Evolutionary conservation across 2,329 filamentous ascomycete genomes (phyloP), one percentile per base, ranked within the genome.

Genomic region (Diaporthe sp.): DNA sequence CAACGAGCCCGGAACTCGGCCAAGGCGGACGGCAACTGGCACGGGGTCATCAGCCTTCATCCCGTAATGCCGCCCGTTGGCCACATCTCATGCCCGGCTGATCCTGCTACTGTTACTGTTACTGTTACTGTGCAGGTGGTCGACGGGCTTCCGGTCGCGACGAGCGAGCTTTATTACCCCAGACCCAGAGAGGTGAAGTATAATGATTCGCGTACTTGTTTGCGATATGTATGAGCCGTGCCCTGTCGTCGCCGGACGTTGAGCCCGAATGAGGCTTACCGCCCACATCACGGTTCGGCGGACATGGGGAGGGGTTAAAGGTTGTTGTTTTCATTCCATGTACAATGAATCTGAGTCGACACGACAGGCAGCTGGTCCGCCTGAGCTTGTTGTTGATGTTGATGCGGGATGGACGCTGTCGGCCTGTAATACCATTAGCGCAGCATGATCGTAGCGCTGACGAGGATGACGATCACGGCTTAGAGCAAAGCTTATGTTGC

Each of bases 11-110:
- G 69, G 69, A 71, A 71, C 44, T 71, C 69, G 69, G 69, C 69
- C 55, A 63, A 22, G 56, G 56, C 56, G 35, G 63, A 51, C 58
- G 58, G 58, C 58, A 63, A 42, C 3, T n/a, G 7, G 22, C 13
- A n/a, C 3, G 35, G 30, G 55, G 56, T 63, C 44, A 37, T 51
- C 56, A 71, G 47, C 55, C 44, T 37, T 30, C 32, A 50, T 42
- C 55, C 22, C 37, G 8, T n/a, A n/a, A n/a, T n/a, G n/a, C 25
- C 44, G 47, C 27, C 42, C 32, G 56, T 42, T 32, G 42, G 69
- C 42, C 56, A n/a, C 44, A 71, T 63, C 50, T 53, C 22, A 51
- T 71, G 69, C 69, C 69, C 44, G 55, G 69, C 69, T 71, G 69
- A 61, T 63, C n/a, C 25, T 71, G 25, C 56, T 51, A 22, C n/a